These are phyloP conservation scores for Mucor ambiguus DNA, from an alignment of 371 early-diverging fungal species.

Conservation along the genomic window DNA sequence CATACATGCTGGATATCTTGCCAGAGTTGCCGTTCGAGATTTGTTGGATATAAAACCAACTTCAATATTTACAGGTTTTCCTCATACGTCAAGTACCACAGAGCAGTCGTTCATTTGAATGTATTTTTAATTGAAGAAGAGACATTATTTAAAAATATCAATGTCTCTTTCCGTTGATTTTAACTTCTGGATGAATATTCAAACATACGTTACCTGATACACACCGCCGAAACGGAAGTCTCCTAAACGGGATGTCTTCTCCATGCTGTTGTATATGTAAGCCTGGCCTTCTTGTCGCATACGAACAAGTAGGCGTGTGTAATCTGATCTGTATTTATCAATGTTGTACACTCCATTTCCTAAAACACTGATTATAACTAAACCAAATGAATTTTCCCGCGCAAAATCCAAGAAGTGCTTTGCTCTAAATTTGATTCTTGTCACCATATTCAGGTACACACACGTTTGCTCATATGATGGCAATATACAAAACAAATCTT, in stretches of 20 bases:
- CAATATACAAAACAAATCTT: too few relatives aligned
- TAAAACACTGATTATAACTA: too few relatives aligned
- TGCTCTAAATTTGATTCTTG: too few relatives aligned
- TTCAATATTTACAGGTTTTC: neutral
- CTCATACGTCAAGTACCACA: neutral
- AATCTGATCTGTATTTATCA: neutral
- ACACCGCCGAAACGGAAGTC: neutral
- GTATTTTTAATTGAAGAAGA: neutral
- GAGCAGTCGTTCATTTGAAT: neutral
- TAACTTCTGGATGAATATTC: neutral
- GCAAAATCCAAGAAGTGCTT: too few relatives aligned
- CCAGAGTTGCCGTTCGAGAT: too few relatives aligned
- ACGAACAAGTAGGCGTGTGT: neutral
- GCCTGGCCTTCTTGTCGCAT: too few relatives aligned
- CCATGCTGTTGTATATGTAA: too few relatives aligned
- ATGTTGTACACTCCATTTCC: too few relatives aligned
- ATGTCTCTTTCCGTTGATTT: neutral
- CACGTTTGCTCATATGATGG: too few relatives aligned
- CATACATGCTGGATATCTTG: neutral
- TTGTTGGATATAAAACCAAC: too few relatives aligned
- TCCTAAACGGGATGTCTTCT: neutral
- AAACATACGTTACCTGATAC: neutral
- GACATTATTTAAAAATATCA: neutral
- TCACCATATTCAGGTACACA: too few relatives aligned
- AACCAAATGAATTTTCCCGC: too few relatives aligned